Percentiles rank a stretch among this genome's conserved stretches.
phyloP scores from a whole-genome alignment of 805 yeast genomes.

The Jamesozyma spencerorum region DNA sequence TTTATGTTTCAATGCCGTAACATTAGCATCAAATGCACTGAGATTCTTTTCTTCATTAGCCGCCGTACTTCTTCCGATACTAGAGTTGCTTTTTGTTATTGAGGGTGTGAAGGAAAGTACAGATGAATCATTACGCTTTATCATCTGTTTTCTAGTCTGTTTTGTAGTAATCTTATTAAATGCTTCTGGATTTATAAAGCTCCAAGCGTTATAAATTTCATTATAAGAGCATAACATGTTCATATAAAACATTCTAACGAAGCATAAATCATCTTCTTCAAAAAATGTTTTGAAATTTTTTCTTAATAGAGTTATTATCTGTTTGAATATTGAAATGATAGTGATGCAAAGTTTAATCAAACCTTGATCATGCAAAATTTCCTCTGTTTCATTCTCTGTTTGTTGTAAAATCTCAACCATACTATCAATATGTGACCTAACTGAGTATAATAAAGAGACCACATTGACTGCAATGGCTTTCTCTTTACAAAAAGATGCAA shows the following conservation, averaged over 20 bases:
- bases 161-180: neutral
- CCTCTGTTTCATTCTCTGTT: conserved; percentile 39
- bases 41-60: neutral
- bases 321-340: conserved; percentile 41
- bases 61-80: neutral
- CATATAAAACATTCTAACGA: conserved; percentile 53
- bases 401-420: conserved; percentile 49
- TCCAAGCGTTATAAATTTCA: conserved; percentile 62
- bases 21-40: conserved; percentile 1
- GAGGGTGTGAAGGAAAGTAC: conserved; percentile 2
- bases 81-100: neutral
- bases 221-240: conserved; percentile 53
- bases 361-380: conserved; percentile 30
- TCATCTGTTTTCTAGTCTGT: conserved; percentile 3
- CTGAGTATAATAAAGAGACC: conserved; percentile 41
- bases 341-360: conserved; percentile 31
- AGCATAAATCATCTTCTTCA: conserved; percentile 52
- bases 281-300: conserved; percentile 41
- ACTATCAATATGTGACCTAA: conserved; percentile 47
- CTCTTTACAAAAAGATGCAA: conserved; percentile 50
- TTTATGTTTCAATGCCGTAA: conserved; percentile 8
- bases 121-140: conserved; percentile 5
- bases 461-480: conserved; percentile 45
- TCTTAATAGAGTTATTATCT: conserved; percentile 34
- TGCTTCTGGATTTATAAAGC: conserved; percentile 14